Percentiles rank a stretch among this genome's conserved stretches.
Evolutionary conservation across 345 rosid species (phyloP).

Genomic region (Populus pruinosa): DNA sequence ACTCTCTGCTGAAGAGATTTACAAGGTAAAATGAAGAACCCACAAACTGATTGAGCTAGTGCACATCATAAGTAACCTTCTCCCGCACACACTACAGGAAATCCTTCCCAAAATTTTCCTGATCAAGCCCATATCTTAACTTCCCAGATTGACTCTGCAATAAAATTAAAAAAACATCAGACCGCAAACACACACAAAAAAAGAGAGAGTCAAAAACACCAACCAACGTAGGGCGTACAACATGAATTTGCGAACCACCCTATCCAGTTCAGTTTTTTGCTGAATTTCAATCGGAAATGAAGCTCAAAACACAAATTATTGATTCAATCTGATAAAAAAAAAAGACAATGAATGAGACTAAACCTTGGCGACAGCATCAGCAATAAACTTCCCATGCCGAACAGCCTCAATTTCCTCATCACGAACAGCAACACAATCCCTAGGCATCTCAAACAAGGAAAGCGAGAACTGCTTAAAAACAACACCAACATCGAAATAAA

Average conservation of each 20-base stretch:
- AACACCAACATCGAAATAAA: slow-evolving; percentile 86
- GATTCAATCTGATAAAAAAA: background rate
- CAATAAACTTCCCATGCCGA: background rate
- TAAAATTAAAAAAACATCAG: background rate
- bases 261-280: background rate
- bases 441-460: slow-evolving; percentile 80
- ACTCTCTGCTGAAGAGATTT: slow-evolving; percentile 29
- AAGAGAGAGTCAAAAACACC: background rate
- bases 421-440: slow-evolving; percentile 55
- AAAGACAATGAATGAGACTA: background rate
- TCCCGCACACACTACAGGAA: slow-evolving; percentile 29
- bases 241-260: background rate
- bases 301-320: background rate
- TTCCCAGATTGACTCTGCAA: slow-evolving; percentile 43
- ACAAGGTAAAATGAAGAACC: slow-evolving; percentile 31
- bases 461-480: slow-evolving; percentile 76
- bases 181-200: background rate
- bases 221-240: background rate
- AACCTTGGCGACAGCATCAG: slow-evolving; percentile 41
- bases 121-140: slow-evolving; percentile 28
- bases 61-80: slow-evolving; percentile 12
- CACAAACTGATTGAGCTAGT: slow-evolving; percentile 37
- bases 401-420: slow-evolving; percentile 13
- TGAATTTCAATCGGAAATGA: background rate
- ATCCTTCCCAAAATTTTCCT: slow-evolving; percentile 26